Evolutionary conservation across 345 rosid genomes (phyloP).

Genomic region (Stellera chamaejasme): DNA sequence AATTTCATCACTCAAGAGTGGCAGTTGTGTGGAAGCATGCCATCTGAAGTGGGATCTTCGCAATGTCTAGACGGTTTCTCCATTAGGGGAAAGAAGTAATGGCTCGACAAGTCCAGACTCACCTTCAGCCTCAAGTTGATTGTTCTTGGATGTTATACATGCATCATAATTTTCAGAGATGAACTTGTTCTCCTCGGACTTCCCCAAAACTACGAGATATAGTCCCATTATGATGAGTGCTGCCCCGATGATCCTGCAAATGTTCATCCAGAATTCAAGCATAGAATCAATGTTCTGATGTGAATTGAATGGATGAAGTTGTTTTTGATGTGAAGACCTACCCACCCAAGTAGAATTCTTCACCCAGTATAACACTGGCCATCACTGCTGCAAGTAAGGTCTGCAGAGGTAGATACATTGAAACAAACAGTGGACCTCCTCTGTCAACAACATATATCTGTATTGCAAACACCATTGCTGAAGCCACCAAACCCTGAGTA

Average conservation of each 20-base stretch:
- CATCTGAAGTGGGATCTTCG: too few species aligned
- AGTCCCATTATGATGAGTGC: slow-evolving; percentile 42
- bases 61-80: neutral
- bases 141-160: slow-evolving; percentile 10
- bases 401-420: slow-evolving; percentile 52
- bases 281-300: neutral
- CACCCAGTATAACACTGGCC: slow-evolving; percentile 48
- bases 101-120: slow-evolving; percentile 24
- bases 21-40: too few species aligned
- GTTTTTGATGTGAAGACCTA: slow-evolving; percentile 11
- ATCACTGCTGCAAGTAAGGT: slow-evolving; percentile 52
- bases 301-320: neutral
- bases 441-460: slow-evolving; percentile 56
- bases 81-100: slow-evolving; percentile 17
- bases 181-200: slow-evolving; percentile 40
- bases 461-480: slow-evolving; percentile 57
- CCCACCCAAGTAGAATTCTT: slow-evolving; percentile 65
- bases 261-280: neutral
- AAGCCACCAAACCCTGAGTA: slow-evolving; percentile 39
- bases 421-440: slow-evolving; percentile 63
- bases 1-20: too few species aligned
- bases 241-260: slow-evolving; percentile 50
- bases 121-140: slow-evolving; percentile 8
- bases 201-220: slow-evolving; percentile 56
- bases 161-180: slow-evolving; percentile 7